Base-by-base conservation (phyloP, 2,329 filamentous ascomycete species). In the Ascochyta rabiei region DNA sequence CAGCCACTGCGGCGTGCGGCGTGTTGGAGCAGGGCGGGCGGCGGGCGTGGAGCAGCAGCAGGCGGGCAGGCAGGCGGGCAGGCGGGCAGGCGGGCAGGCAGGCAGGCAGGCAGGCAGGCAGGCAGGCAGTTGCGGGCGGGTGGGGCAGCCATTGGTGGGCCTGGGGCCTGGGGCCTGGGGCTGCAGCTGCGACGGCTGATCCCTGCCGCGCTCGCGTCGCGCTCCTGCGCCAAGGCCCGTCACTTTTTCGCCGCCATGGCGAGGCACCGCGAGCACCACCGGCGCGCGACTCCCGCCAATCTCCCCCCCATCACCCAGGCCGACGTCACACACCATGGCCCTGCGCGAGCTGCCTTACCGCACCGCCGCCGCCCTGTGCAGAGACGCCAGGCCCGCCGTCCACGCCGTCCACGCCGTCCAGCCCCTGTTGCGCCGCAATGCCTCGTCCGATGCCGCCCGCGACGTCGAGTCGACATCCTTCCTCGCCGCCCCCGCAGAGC, bases 381-480 rank as follows among this genome's bases (percentile, higher is more conserved):
- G 61, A 53, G 60, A 69, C 35, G 56, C 59, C 24, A 56, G 71
- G 23, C 70, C 70, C 9, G 57, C 56, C 21, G 16, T n/a, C 70
- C n/a, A 48, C 52, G 42, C n/a, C n/a, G n/a, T n/a, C n/a, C n/a
- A n/a, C n/a, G 57, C 63, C 12, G 28, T 57, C 39, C 60, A 44
- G 19, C 67, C 70, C 18, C 50, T 59, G 42, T 71, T 62, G 53
- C 70, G 74, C 62, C 81, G 81, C 76, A 75, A 80, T 77, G 77
- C 74, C 70, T 81, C 80, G 47, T 72, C 77, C 48, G 69, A 77
- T 43, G 72, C 78, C 53, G 60, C 75, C 31, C 60, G 75, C 8
- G 80, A 82, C 7, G 72, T 84, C 21, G 81, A 85, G 62, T 65
- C 76, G 16, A 70, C 72, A 13, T 80, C 78, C 47, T 83, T 81